A percentile compares a stretch with the other conserved stretches of the same genome.
Conservation (phyloP, 768 basidiomycete species). For the Collybia sp. region DNA sequence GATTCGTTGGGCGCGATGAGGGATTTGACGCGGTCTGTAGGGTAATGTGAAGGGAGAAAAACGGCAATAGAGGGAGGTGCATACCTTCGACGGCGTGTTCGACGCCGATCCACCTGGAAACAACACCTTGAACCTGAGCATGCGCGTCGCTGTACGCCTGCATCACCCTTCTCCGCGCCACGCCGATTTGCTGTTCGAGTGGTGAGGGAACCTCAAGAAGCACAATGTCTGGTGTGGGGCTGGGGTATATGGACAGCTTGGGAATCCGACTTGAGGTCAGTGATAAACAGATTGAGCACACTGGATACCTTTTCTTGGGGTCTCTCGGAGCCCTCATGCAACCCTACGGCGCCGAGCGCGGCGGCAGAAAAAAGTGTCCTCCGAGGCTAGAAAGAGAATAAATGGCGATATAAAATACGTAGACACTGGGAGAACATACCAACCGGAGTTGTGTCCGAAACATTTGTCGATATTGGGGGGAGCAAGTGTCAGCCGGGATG, state of each 20-base stretch:
- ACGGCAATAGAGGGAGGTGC: conserved; percentile 16
- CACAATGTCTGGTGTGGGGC: conserved; percentile 52
- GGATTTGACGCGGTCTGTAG: conserved; percentile 73
- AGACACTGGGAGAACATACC: conserved; percentile 2
- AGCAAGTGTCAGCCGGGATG: no score
- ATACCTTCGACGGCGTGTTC: conserved; percentile 84
- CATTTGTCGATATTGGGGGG: conserved; percentile 1
- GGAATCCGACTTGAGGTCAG: neutral
- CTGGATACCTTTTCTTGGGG: conserved; percentile 24
- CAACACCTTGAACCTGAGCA: conserved; percentile 62
- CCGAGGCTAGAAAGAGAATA: conserved; percentile 20
- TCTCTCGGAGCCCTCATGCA: conserved; percentile 19
- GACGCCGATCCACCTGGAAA: conserved; percentile 80
- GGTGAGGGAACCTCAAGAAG: conserved; percentile 75
- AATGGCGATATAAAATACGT: neutral
- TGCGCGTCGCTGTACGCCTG: conserved; percentile 53
- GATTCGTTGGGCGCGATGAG: conserved; percentile 78
- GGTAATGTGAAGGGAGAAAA: neutral
- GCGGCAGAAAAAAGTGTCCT: conserved; percentile 26
- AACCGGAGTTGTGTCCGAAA: conserved; percentile 13
- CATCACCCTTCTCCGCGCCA: conserved; percentile 57
- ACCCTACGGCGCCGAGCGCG: conserved; percentile 24
- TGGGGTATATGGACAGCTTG: conserved; percentile 89
- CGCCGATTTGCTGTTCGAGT: conserved; percentile 74
- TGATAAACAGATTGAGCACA: conserved; percentile 1